Base-by-base conservation (phyloP, 257 asterid genomes). In the Plantago major region DNA sequence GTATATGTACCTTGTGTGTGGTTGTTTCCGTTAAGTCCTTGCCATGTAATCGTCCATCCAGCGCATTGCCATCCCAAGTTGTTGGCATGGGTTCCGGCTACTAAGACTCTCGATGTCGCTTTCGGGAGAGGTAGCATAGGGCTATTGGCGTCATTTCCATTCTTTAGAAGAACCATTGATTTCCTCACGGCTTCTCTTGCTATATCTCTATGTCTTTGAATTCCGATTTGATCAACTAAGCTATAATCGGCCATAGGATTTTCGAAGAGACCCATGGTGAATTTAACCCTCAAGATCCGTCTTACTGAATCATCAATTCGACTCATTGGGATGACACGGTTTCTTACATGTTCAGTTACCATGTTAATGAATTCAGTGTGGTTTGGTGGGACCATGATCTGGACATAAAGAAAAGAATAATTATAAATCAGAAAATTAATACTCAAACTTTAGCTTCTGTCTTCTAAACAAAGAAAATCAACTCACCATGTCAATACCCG, bases 31-130 rank as follows among this genome's bases (percentile, higher is more conserved):
- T 11, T 47, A 13, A 60, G 67, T 12, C 87, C 90, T 71, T 83
- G 87, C 90, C 90, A 80, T 26, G 73, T 43, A 16, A 80, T 78
- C 4, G 78, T 62, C 73, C 78, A 73, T 45, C 73, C 78, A 44
- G 73, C 78, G 38, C 73, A 63, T 68, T 73, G 78, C 10, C 51
- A 22, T 22, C 78, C 78, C 14, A 73, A 58, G 37, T 67, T 63
- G 63, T 73, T 63, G 61, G 73, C 77, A 50, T 73, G 78, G 5
- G 52, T 73, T 50, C 78, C 78, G 8, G 71, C 73, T 15, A 73
- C 78, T 15, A 73, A 52, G 46, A 73, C 63, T 48, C 45, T 73
- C 0, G 78, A 63, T 26, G 70, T 11, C 17, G 22, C 56, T 55
- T 67, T 67, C 2, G 73, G 55, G 10, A 73, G 67, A 6, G 73